These are phyloP conservation scores for Tricladium varicosporioides DNA, from an alignment of 2,329 filamentous ascomycete genomes.

Conservation along the genomic window DNA sequence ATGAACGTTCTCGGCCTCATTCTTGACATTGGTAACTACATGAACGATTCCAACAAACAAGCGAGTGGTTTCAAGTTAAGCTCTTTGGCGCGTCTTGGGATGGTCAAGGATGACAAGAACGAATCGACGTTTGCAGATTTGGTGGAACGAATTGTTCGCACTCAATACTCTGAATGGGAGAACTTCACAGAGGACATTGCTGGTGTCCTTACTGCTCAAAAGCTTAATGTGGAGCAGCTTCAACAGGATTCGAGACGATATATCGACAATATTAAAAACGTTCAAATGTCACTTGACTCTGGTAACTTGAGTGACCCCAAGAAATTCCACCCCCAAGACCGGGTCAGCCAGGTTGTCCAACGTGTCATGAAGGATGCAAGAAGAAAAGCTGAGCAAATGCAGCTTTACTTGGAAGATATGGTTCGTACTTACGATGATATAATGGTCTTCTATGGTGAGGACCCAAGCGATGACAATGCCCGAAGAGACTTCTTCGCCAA, in stretches of 20 bases:
- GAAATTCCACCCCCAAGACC: conserved; percentile 96
- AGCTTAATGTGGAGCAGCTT: conserved; percentile 93
- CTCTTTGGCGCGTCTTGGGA: conserved; percentile 85
- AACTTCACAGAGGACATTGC: conserved; percentile 80
- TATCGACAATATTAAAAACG: conserved; percentile 90
- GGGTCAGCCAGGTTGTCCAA: conserved; percentile 87
- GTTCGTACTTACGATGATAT: conserved; percentile 88
- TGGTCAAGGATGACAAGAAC: conserved; percentile 99
- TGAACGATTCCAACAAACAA: conserved; percentile 99
- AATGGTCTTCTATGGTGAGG: conserved; percentile 94
- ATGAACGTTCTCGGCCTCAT: conserved; percentile 97
- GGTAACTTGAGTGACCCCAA: conserved; percentile 95
- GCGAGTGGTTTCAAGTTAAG: conserved; percentile 97
- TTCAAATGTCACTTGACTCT: conserved; percentile 86
- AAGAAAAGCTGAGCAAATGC: conserved; percentile 93
- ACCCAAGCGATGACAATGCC: conserved; percentile 87
- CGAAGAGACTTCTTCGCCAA: conserved; percentile 94
- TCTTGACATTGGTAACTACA: conserved; percentile 98
- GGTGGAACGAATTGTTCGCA: conserved; percentile 92
- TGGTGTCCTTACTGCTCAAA: conserved; percentile 75
- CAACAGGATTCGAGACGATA: conserved; percentile 85
- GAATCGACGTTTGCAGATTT: conserved; percentile 93
- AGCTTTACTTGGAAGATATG: conserved; percentile 92
- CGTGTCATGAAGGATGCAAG: conserved; percentile 95
- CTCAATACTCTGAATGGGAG: conserved; percentile 96